Evolutionary conservation across 2,329 filamentous ascomycete species (phyloP).

Genomic region (Sporothrix pseudoabietina): DNA sequence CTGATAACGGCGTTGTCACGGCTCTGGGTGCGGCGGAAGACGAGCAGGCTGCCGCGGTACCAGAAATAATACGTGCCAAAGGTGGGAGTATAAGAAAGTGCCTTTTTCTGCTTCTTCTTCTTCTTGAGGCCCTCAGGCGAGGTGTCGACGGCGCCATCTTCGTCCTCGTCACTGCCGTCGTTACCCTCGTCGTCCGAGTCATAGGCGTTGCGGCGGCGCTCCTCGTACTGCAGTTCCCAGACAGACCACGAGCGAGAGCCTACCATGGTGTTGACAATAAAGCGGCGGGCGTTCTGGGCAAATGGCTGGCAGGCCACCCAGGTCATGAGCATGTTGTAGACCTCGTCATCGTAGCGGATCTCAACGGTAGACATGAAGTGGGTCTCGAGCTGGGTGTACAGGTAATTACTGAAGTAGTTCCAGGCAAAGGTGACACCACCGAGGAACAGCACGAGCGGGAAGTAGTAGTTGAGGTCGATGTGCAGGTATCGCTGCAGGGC

Average conservation of each 20-base stretch:
- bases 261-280: slow-evolving; percentile 66
- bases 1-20: slow-evolving; percentile 44
- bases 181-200: slow-evolving; percentile 46
- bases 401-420: slow-evolving; percentile 54
- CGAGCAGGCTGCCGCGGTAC: slow-evolving; percentile 61
- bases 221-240: slow-evolving; percentile 50
- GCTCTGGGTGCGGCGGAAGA: slow-evolving; percentile 58
- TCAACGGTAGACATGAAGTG: slow-evolving; percentile 68
- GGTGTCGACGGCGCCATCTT: slow-evolving; percentile 28
- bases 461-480: slow-evolving; percentile 64
- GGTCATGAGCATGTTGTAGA: slow-evolving; percentile 71
- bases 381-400: slow-evolving; percentile 52
- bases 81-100: slow-evolving; percentile 65
- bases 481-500: slow-evolving; percentile 59
- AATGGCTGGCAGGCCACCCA: slow-evolving; percentile 68
- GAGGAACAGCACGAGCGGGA: slow-evolving; percentile 58
- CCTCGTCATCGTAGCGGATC: slow-evolving; percentile 69
- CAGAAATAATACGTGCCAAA: slow-evolving; percentile 70
- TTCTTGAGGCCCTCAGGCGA: slow-evolving; percentile 23
- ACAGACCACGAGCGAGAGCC: slow-evolving; percentile 56
- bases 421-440: slow-evolving; percentile 54
- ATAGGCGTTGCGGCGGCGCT: slow-evolving; percentile 42
- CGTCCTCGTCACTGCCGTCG: slow-evolving; percentile 39
- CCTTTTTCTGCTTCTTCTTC: slow-evolving; percentile 48
- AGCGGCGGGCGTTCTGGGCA: slow-evolving; percentile 59